phyloP scores from a whole-genome alignment of 129 eudicot species.

The Calendula officinalis region DNA sequence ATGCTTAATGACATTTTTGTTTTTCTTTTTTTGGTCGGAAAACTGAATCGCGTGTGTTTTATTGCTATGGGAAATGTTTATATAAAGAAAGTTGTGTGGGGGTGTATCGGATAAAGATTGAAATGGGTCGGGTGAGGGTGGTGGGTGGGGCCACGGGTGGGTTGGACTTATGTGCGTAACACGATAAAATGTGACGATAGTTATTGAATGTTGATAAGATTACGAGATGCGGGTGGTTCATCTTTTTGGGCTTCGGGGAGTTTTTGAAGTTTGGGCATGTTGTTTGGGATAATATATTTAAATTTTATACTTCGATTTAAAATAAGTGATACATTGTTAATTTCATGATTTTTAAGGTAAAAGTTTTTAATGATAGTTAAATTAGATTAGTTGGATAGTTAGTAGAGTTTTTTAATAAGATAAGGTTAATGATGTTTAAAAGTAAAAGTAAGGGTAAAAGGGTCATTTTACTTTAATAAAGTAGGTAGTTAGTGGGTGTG shows the following conservation, averaged over 20 bases:
- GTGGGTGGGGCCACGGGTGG: no score
- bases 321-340: neutral
- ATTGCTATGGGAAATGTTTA: constrained; percentile 11
- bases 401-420: no score
- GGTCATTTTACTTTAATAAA: no score
- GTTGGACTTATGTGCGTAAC: constrained; percentile 39
- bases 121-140: constrained; percentile 17
- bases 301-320: no score
- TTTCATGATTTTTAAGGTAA: neutral
- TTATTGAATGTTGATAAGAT: constrained; percentile 29
- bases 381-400: no score
- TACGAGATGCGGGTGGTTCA: constrained; percentile 11
- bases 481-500: no score
- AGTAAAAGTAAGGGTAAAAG: no score
- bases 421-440: no score
- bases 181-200: constrained; percentile 26
- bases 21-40: neutral
- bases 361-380: no score
- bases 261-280: constrained; percentile 34
- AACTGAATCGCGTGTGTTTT: neutral
- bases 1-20: constrained; percentile 24
- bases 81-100: constrained; percentile 12
- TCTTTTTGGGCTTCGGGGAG: constrained; percentile 29
- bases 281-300: neutral
- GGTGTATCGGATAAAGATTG: constrained; percentile 31